Evolutionary conservation across 139 green algal genomes (phyloP).

Genomic region (Ettlia oleoabundans): DNA sequence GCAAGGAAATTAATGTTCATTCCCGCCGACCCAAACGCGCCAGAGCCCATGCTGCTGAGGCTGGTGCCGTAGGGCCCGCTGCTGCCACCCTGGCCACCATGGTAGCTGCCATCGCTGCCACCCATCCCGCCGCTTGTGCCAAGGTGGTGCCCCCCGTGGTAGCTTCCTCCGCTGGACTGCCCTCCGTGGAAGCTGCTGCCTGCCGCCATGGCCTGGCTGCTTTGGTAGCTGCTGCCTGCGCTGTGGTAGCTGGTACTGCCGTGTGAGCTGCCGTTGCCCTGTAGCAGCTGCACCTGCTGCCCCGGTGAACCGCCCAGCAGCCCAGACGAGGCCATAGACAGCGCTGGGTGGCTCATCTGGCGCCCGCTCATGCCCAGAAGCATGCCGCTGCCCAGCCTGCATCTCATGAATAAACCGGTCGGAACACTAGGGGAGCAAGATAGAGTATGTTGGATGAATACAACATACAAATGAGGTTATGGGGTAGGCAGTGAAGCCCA

Average conservation of each 20-base stretch:
- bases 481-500: too few relatives aligned
- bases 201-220: slow-evolving; percentile 2
- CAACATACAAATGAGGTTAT: too few relatives aligned
- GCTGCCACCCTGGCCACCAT: background rate
- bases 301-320: slow-evolving; percentile 5
- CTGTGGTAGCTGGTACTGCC: background rate
- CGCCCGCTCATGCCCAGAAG: background rate
- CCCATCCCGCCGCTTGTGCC: background rate
- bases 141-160: background rate
- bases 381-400: background rate
- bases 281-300: slow-evolving; percentile 26
- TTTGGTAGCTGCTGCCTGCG: slow-evolving; percentile 19
- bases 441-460: too few relatives aligned
- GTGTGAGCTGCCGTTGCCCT: slow-evolving; percentile 5
- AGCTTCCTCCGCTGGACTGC: background rate
- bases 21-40: background rate
- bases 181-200: background rate
- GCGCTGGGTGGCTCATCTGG: slow-evolving; percentile 18
- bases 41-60: background rate
- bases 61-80: background rate
- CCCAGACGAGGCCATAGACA: slow-evolving; percentile 1
- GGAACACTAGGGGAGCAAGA: too few relatives aligned
- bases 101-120: background rate
- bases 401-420: too few relatives aligned
- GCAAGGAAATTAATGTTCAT: slow-evolving; percentile 17